phyloP scores from a whole-genome alignment of 148 eudicot species.

The Mesembryanthemum crystallinum region DNA sequence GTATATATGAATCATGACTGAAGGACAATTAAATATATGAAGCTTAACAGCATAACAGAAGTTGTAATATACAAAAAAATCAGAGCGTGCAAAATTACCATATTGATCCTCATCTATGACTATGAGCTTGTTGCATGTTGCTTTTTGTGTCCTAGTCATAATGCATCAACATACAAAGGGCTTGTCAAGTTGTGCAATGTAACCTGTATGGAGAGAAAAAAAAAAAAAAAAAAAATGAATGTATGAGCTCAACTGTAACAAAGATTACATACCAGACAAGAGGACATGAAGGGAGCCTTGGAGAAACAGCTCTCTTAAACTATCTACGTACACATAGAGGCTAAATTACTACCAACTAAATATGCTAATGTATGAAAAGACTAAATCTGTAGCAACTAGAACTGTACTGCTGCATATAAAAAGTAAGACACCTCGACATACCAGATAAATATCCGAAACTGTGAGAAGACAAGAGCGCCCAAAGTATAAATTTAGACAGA shows the following conservation, averaged over 20 bases:
- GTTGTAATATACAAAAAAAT: too few species aligned
- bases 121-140: not conserved
- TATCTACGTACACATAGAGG: not conserved
- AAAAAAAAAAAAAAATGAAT: too few species aligned
- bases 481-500: constrained; percentile 16
- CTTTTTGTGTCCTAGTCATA: not conserved
- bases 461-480: constrained; percentile 1
- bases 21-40: too few species aligned
- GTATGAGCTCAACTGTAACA: not conserved
- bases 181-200: not conserved
- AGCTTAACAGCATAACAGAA: too few species aligned
- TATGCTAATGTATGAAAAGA: not conserved
- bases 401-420: not conserved
- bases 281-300: not conserved
- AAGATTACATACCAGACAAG: not conserved
- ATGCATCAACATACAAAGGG: not conserved
- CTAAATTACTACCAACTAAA: not conserved
- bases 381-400: not conserved
- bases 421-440: not conserved
- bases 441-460: too few species aligned
- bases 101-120: not conserved
- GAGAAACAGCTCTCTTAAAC: not conserved
- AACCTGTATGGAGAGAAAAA: not conserved
- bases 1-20: not conserved
- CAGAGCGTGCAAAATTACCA: not conserved